These are phyloP conservation scores for Papiliotrema flavescens DNA, from an alignment of 1,284 basidiomycete genomes.

Conservation along the genomic window DNA sequence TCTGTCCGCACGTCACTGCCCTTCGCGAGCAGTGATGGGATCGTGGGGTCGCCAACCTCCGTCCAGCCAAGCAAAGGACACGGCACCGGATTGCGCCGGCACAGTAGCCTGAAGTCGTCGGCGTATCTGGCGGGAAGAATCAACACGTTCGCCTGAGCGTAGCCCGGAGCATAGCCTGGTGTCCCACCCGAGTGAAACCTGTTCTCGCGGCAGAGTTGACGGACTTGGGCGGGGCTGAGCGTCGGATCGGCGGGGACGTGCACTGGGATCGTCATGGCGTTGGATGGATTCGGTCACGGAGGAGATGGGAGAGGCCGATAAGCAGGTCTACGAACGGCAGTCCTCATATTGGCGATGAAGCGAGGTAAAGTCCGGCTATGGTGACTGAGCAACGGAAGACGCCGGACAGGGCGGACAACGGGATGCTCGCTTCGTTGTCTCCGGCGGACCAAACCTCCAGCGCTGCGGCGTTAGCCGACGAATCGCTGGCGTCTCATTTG, in stretches of 20 bases:
- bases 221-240: neutral
- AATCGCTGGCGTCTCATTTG: too few species aligned
- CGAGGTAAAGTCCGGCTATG: too few species aligned
- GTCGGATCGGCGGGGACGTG: neutral
- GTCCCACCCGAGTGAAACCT: neutral
- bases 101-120: conserved; percentile 34
- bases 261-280: neutral
- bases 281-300: too few species aligned
- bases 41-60: conserved; percentile 18
- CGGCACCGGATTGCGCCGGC: conserved; percentile 36
- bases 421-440: too few species aligned
- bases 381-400: too few species aligned
- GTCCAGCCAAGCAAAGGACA: conserved; percentile 38
- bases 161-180: conserved; percentile 7
- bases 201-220: neutral
- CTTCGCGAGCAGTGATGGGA: conserved; percentile 19
- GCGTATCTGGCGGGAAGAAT: conserved; percentile 31
- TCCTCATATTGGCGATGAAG: too few species aligned
- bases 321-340: too few species aligned
- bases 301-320: too few species aligned
- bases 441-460: too few species aligned
- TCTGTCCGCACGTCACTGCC: conserved; percentile 36
- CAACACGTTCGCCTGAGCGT: conserved; percentile 41
- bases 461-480: too few species aligned
- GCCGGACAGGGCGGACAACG: too few species aligned